These are phyloP conservation scores for Millerago galiae DNA, from an alignment of 805 yeast species.

Conservation along the genomic window DNA sequence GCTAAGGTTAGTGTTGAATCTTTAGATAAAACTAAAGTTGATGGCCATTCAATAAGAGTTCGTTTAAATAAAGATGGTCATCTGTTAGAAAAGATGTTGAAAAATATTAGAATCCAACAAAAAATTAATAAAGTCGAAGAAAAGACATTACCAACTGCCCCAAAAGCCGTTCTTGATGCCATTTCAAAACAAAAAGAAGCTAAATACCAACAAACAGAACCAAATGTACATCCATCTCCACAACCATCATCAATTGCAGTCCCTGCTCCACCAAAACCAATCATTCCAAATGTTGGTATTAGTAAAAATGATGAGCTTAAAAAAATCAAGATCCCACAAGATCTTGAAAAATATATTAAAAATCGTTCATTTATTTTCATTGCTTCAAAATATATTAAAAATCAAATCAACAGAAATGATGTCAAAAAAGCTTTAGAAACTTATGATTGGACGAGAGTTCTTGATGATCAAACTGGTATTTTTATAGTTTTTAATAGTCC, in stretches of 20 bases:
- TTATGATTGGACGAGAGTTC: constrained; percentile 60
- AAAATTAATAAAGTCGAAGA: constrained; percentile 23
- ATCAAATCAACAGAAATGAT: constrained; percentile 42
- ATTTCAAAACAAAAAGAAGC: constrained; percentile 7
- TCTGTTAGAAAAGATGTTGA: constrained; percentile 27
- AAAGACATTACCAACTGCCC: constrained; percentile 21
- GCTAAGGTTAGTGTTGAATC: constrained; percentile 41
- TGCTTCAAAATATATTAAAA: constrained; percentile 37
- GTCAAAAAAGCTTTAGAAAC: constrained; percentile 51
- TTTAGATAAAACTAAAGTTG: constrained; percentile 38
- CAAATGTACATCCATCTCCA: neutral
- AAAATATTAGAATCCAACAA: constrained; percentile 3
- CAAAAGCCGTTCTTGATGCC: constrained; percentile 18
- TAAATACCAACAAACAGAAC: neutral
- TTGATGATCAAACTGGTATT: constrained; percentile 59
- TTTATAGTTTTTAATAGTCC: constrained; percentile 61
- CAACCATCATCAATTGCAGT: neutral
- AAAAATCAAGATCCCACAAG: constrained; percentile 37
- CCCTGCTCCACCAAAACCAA: neutral
- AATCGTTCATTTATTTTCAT: constrained; percentile 55
- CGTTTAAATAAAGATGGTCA: constrained; percentile 37
- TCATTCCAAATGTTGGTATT: neutral
- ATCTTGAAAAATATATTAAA: constrained; percentile 42
- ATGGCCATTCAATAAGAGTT: constrained; percentile 46
- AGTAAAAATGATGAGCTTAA: neutral